Conservation (phyloP, 768 basidiomycete species). For the Mycena vitilis region DNA sequence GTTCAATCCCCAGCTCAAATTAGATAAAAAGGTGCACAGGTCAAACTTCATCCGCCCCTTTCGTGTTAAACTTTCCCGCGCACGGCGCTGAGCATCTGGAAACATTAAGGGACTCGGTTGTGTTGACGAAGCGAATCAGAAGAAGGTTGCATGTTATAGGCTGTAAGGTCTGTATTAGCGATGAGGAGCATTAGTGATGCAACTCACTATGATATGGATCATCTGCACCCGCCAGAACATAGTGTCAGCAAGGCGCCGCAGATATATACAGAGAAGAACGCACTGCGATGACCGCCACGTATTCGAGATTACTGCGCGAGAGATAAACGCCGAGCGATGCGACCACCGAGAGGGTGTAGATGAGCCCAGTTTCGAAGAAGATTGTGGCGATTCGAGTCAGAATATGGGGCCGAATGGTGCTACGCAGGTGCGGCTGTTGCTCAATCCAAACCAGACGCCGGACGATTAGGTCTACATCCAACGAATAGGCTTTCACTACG, state of each 20-base stretch:
- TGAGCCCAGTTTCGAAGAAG: conserved; percentile 28
- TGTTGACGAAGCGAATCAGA: conserved; percentile 11
- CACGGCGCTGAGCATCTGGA: too few species aligned
- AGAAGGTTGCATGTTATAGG: conserved; percentile 29
- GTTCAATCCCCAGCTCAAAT: too few species aligned
- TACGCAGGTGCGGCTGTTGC: background rate
- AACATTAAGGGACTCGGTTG: background rate
- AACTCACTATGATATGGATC: conserved; percentile 1
- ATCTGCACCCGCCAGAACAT: background rate
- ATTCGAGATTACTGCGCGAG: conserved; percentile 19
- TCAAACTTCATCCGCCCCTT: too few species aligned
- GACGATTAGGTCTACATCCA: conserved; percentile 14
- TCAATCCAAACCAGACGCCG: background rate
- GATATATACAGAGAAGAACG: background rate
- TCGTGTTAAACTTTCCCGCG: too few species aligned
- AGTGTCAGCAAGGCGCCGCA: background rate
- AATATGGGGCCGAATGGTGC: conserved; percentile 1
- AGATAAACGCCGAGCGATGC: conserved; percentile 24
- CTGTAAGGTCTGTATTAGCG: background rate
- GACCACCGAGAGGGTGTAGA: conserved; percentile 23
- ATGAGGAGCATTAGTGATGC: too few species aligned
- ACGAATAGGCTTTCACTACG: too few species aligned
- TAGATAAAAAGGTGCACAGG: too few species aligned
- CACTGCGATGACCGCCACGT: conserved; percentile 19
- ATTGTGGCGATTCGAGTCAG: conserved; percentile 5